Conservation (phyloP, 1,284 basidiomycete species). For the Marasmius fiardii region DNA sequence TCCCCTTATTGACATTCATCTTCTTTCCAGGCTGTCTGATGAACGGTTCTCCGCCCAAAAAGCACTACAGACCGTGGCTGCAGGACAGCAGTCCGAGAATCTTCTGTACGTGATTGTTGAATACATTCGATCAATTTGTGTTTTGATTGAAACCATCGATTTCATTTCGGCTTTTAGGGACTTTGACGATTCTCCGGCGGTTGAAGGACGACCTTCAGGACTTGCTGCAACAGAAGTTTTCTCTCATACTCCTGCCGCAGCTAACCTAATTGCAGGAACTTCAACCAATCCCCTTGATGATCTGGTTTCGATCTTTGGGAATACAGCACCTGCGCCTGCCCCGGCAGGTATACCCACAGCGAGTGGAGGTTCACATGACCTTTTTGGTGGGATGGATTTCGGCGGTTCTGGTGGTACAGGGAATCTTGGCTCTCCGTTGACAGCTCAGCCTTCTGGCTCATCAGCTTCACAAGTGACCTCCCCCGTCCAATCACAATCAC, state of each 20-base stretch:
- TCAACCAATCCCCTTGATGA: conserved; percentile 88
- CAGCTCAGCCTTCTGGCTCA: conserved; percentile 17
- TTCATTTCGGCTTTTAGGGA: conserved; percentile 50
- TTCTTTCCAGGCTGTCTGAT: conserved; percentile 40
- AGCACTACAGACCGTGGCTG: conserved; percentile 85
- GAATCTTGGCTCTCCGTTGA: conserved; percentile 15
- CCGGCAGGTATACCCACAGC: conserved; percentile 22
- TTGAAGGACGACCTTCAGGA: conserved; percentile 63
- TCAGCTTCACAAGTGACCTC: conserved; percentile 11
- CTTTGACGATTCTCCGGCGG: conserved; percentile 74
- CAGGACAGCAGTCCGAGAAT: conserved; percentile 91
- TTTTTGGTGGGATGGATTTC: conserved; percentile 20
- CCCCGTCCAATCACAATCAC: conserved; percentile 18
- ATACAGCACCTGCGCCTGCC: conserved; percentile 18
- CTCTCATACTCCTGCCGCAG: conserved; percentile 69
- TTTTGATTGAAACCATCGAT: conserved; percentile 4
- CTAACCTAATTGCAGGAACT: conserved; percentile 64
- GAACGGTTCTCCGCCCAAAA: conserved; percentile 76
- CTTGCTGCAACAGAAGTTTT: conserved; percentile 72
- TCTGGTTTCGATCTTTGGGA: conserved; percentile 84
- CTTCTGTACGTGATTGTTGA: conserved; percentile 49
- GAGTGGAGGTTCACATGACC: conserved; percentile 19
- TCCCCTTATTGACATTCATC: neutral
- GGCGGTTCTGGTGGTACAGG: conserved; percentile 16
- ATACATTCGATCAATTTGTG: conserved; percentile 1